phyloP scores from a whole-genome alignment of 306 rosid genomes.

The Abrus precatorius region DNA sequence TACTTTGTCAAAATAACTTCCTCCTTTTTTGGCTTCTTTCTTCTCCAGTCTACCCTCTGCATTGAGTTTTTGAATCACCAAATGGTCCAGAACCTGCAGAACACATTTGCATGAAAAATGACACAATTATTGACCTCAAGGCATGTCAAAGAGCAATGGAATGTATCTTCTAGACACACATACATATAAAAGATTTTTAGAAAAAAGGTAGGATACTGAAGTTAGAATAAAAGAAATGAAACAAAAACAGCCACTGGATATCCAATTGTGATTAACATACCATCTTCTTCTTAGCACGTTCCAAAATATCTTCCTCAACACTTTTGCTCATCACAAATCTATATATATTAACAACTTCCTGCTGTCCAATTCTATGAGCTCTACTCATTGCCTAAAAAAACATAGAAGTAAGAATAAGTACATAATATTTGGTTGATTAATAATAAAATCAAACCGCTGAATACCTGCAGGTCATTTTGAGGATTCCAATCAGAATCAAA shows the following conservation, averaged over 20 bases:
- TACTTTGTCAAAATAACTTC: constrained; percentile 91
- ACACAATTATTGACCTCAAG: constrained; percentile 30
- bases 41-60: constrained; percentile 99
- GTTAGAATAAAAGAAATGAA: neutral
- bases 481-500: constrained; percentile 99
- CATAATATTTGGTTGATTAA: constrained; percentile 24
- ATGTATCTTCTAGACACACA: constrained; percentile 19
- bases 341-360: constrained; percentile 98
- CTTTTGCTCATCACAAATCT: constrained; percentile 98
- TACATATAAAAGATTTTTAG: neutral
- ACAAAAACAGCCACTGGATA: constrained; percentile 24
- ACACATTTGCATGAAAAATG: constrained; percentile 47
- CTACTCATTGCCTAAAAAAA: constrained; percentile 94
- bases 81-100: constrained; percentile 93
- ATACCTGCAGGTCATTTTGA: constrained; percentile 97
- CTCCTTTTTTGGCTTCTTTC: constrained; percentile 96
- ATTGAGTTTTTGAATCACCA: constrained; percentile 98
- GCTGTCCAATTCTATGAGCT: constrained; percentile 99
- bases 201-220: neutral
- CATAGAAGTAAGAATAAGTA: constrained; percentile 20
- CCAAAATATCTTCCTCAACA: constrained; percentile 99
- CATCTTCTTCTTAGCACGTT: constrained; percentile 99
- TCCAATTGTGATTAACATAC: constrained; percentile 54
- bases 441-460: constrained; percentile 1
- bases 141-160: constrained; percentile 1